Percentiles rank a stretch among this genome's conserved stretches.
Conservation (phyloP, 1,139 yeast species). For the Williopsis jadinii region DNA sequence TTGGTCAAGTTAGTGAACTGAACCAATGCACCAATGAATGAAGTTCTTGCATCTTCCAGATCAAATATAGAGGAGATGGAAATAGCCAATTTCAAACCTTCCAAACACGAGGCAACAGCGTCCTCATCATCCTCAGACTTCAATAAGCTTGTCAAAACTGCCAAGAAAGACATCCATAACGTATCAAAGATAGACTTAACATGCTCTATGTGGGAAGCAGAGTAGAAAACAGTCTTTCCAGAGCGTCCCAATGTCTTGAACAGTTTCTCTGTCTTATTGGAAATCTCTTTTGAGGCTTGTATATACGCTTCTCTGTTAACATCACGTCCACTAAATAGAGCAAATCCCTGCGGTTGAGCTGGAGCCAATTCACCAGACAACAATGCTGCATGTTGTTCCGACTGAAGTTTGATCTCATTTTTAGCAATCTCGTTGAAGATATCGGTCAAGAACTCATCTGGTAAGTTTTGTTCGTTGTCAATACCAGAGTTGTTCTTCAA, state of each 20-base stretch:
- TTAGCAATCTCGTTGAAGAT: conserved; percentile 71
- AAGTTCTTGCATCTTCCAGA: conserved; percentile 75
- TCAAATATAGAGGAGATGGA: conserved; percentile 82
- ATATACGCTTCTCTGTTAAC: conserved; percentile 78
- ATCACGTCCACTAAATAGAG: conserved; percentile 73
- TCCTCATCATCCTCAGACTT: conserved; percentile 81
- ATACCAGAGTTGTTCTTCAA: conserved; percentile 85
- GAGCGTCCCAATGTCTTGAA: conserved; percentile 62
- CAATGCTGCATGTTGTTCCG: conserved; percentile 92
- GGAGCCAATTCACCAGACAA: conserved; percentile 54
- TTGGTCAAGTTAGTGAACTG: conserved; percentile 81
- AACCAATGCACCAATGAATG: conserved; percentile 84
- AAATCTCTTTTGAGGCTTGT: conserved; percentile 88
- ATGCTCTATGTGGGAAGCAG: conserved; percentile 80
- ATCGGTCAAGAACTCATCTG: conserved; percentile 59
- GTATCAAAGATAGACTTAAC: conserved; percentile 91
- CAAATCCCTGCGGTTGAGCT: conserved; percentile 37
- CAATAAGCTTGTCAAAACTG: conserved; percentile 90
- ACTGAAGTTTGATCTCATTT: conserved; percentile 83
- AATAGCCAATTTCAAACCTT: conserved; percentile 78
- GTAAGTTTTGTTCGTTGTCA: conserved; percentile 83
- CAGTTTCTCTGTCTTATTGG: conserved; percentile 80
- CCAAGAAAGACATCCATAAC: conserved; percentile 94
- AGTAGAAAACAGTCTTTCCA: conserved; percentile 31
- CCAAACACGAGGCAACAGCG: conserved; percentile 65